These are phyloP conservation scores for Trametes villosa DNA, from an alignment of 768 basidiomycete genomes.

Conservation along the genomic window DNA sequence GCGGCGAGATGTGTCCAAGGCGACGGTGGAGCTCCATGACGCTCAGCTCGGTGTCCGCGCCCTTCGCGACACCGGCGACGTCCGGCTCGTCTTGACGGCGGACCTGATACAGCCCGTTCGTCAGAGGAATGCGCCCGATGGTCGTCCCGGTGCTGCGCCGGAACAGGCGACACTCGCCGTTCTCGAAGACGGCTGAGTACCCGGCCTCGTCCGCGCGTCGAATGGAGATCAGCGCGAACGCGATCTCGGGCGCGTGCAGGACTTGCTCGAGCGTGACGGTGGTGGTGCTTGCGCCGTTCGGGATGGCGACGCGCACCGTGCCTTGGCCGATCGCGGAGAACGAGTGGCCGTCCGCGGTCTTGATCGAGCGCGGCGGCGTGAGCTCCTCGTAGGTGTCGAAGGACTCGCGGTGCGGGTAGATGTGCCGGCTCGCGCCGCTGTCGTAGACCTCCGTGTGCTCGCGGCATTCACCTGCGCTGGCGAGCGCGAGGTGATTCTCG, in stretches of 20 bases:
- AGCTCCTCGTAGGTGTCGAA: conserved; percentile 18
- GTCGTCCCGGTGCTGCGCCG: background rate
- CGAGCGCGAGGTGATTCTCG: background rate
- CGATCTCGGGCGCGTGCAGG: conserved; percentile 30
- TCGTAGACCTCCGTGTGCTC: conserved; percentile 17
- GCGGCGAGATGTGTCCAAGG: conserved; percentile 11
- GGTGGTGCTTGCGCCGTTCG: conserved; percentile 21
- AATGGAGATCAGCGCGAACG: conserved; percentile 30
- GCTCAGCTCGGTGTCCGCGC: background rate
- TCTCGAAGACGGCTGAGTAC: conserved; percentile 20
- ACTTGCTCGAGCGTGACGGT: conserved; percentile 20
- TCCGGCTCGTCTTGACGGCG: background rate
- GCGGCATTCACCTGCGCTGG: background rate
- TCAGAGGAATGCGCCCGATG: conserved; percentile 22
- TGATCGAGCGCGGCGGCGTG: conserved; percentile 31
- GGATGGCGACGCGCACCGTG: conserved; percentile 24
- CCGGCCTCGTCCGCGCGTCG: conserved; percentile 23
- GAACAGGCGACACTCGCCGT: conserved; percentile 19
- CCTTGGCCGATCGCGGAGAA: conserved; percentile 30
- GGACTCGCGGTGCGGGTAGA: conserved; percentile 18
- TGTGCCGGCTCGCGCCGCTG: conserved; percentile 25
- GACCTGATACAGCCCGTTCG: conserved; percentile 29
- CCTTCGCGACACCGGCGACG: background rate
- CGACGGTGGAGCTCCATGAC: background rate
- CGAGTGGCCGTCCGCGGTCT: conserved; percentile 26